Conservation (phyloP, 2,329 filamentous ascomycete species). For the Elsinoe necatrix region DNA sequence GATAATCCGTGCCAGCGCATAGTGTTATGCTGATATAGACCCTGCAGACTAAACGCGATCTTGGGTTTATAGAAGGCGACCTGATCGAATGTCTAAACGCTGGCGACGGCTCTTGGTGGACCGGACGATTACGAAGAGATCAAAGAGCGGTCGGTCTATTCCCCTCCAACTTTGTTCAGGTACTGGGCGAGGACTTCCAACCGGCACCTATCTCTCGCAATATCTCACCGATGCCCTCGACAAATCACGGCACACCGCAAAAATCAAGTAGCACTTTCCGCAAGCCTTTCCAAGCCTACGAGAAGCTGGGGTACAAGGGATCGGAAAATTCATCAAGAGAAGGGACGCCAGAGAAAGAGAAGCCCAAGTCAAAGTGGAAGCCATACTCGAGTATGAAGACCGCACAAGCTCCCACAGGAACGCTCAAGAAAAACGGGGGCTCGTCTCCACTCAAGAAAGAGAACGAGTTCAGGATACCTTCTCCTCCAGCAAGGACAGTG, state of each 20-base stretch:
- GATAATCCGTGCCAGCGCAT: not conserved
- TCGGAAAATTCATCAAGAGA: conserved; percentile 20
- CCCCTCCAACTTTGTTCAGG: conserved; percentile 92
- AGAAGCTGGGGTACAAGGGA: conserved; percentile 24
- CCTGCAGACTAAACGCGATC: conserved; percentile 68
- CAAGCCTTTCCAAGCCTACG: conserved; percentile 59
- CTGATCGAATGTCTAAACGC: conserved; percentile 97
- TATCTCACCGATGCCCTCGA: conserved; percentile 40
- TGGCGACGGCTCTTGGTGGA: conserved; percentile 98
- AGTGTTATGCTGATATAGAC: conserved; percentile 21
- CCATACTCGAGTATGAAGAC: conserved; percentile 46
- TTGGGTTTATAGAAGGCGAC: conserved; percentile 96
- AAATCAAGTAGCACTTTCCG: conserved; percentile 50
- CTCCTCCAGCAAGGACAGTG: conserved; percentile 25
- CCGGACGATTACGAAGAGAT: conserved; percentile 81
- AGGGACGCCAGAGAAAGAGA: conserved; percentile 23
- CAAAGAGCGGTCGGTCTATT: conserved; percentile 86
- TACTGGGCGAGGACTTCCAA: conserved; percentile 76
- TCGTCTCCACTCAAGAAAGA: conserved; percentile 21
- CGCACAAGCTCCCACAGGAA: conserved; percentile 30
- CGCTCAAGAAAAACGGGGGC: conserved; percentile 22
- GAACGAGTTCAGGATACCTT: conserved; percentile 26
- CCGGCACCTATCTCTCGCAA: conserved; percentile 55
- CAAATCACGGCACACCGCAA: conserved; percentile 42
- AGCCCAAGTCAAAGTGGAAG: conserved; percentile 34